A percentile compares a stretch with the other conserved stretches of the same genome.
Conservation (phyloP, 805 yeast species). For the Cyberlindnera japonica region DNA sequence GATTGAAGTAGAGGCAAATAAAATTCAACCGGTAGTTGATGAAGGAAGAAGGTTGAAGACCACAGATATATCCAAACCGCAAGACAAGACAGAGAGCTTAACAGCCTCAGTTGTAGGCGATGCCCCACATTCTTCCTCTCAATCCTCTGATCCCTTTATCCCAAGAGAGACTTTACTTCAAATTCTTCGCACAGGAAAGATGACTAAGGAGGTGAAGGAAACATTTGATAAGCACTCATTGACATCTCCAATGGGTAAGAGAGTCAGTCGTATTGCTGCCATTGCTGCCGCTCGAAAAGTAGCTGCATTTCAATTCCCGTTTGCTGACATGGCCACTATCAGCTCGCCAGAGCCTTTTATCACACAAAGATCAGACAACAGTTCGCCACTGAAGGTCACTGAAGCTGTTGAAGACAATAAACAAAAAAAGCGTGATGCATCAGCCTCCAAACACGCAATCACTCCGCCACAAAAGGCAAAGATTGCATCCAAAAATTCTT, state of each 20-base stretch:
- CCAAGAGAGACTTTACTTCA: not conserved
- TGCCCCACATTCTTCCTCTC: too few species aligned
- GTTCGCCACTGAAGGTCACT: constrained; percentile 6
- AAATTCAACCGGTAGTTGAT: too few species aligned
- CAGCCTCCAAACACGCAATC: too few species aligned
- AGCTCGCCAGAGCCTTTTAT: too few species aligned
- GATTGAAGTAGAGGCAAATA: too few species aligned
- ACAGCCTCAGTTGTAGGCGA: too few species aligned
- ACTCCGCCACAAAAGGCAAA: not conserved
- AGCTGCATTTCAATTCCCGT: constrained; percentile 11
- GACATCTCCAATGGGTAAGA: constrained; percentile 6
- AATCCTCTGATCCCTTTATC: not conserved
- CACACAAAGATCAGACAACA: too few species aligned
- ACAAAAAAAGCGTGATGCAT: too few species aligned
- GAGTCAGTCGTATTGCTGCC: constrained; percentile 2
- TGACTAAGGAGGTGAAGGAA: constrained; percentile 2
- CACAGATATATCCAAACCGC: too few species aligned
- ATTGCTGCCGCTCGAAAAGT: constrained; percentile 4
- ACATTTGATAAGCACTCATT: constrained; percentile 10
- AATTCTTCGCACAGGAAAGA: not conserved
- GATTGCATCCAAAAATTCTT: not conserved
- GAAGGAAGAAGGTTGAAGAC: too few species aligned
- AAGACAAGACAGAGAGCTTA: too few species aligned
- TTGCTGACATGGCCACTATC: not conserved
- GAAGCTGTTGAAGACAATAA: constrained; percentile 1